Evolutionary conservation across 495 filamentous ascomycete species (phyloP).

Genomic region (Neurospora terricola): DNA sequence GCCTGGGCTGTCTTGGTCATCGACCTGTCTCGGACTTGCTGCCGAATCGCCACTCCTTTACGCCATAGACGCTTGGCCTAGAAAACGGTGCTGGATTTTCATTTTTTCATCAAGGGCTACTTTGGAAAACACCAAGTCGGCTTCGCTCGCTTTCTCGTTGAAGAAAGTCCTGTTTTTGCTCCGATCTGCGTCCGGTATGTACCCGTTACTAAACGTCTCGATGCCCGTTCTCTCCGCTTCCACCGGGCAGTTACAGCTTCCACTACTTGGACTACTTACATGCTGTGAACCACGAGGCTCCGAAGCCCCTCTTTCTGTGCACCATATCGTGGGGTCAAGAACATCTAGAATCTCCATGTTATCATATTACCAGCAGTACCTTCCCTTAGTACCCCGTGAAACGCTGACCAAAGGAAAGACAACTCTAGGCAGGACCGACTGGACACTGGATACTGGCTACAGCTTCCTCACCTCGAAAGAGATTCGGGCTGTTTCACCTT

Average conservation of each 20-base stretch:
- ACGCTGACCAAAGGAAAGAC: background rate
- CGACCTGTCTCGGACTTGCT: background rate
- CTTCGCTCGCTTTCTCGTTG: background rate
- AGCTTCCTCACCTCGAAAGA: background rate
- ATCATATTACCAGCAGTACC: background rate
- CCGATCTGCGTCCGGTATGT: background rate
- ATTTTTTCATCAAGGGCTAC: background rate
- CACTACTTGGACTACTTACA: background rate
- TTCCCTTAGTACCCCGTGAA: background rate
- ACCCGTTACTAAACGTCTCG: background rate
- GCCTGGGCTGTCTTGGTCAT: background rate
- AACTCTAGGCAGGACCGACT: background rate
- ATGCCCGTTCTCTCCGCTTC: background rate
- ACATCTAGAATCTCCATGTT: background rate
- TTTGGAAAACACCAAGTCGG: background rate
- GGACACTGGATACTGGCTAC: background rate
- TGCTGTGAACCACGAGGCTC: background rate
- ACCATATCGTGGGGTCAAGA: background rate
- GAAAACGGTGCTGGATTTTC: background rate
- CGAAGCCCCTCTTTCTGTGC: background rate
- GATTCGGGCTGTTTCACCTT: background rate
- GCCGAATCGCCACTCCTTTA: background rate
- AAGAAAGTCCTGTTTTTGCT: background rate
- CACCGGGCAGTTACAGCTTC: background rate
- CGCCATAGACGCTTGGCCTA: background rate